phyloP scores from a whole-genome alignment of 306 rosid genomes.

The Cucurbita ficifolia region DNA sequence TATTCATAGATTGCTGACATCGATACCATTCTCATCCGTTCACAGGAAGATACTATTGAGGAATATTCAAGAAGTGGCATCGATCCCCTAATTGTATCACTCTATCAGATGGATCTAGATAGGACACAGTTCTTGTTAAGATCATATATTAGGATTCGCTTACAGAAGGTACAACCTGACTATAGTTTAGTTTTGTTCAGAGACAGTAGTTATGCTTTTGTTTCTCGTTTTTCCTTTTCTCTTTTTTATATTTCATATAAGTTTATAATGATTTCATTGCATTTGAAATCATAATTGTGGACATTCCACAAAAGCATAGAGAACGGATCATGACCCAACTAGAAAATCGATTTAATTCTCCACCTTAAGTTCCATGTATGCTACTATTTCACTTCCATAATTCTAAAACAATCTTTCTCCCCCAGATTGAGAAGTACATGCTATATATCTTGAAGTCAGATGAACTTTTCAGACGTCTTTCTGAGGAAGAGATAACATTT shows the following conservation, averaged over 20 bases:
- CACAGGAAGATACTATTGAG: constrained; percentile 79
- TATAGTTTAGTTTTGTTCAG: neutral
- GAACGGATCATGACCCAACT: neutral
- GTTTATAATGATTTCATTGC: neutral
- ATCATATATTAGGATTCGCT: constrained; percentile 74
- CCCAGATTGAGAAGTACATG: constrained; percentile 75
- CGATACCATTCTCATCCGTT: neutral
- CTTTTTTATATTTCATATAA: neutral
- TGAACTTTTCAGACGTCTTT: constrained; percentile 53
- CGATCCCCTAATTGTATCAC: constrained; percentile 65
- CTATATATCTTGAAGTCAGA: constrained; percentile 47
- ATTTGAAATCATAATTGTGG: neutral
- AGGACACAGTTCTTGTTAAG: constrained; percentile 66
- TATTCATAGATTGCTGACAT: neutral
- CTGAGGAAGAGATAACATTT: constrained; percentile 52
- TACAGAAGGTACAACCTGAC: constrained; percentile 52
- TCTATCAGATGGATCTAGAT: constrained; percentile 94
- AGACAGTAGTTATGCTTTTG: neutral
- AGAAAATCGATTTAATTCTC: neutral
- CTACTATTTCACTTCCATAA: neutral
- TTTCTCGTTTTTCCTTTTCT: neutral
- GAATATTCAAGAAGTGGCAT: constrained; percentile 32
- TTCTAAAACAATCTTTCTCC: neutral
- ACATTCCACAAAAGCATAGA: neutral
- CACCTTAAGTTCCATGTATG: neutral